Evolutionary conservation across 495 filamentous ascomycete genomes (phyloP).

Genomic region (Entonaema liquescens): DNA sequence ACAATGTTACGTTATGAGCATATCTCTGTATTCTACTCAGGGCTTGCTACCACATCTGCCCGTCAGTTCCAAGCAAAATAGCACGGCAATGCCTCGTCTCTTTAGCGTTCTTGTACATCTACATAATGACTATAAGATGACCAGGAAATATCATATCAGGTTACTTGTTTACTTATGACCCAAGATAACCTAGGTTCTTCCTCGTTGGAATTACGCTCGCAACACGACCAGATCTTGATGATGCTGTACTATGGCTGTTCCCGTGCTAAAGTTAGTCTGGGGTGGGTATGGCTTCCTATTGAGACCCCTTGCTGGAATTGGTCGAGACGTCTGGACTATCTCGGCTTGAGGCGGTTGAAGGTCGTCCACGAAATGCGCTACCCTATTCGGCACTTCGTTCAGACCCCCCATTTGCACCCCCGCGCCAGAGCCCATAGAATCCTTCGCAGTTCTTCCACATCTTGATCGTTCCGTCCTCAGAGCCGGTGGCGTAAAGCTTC

Average conservation of each 20-base stretch:
- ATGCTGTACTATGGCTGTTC: neutral
- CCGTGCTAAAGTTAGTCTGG: neutral
- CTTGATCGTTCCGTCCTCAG: constrained; percentile 97
- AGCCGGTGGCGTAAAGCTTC: constrained; percentile 93
- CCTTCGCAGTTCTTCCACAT: constrained; percentile 73
- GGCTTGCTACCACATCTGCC: constrained; percentile 10
- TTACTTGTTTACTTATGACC: constrained; percentile 8
- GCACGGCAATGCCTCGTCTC: neutral
- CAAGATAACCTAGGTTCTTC: constrained; percentile 1
- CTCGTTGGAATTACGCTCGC: neutral
- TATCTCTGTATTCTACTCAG: constrained; percentile 14
- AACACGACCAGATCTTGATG: neutral
- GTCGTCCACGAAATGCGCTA: constrained; percentile 9
- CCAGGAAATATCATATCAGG: constrained; percentile 1
- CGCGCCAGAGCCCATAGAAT: constrained; percentile 63
- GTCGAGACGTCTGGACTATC: constrained; percentile 4
- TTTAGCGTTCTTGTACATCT: constrained; percentile 6
- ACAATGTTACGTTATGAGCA: neutral
- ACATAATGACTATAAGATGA: constrained; percentile 12
- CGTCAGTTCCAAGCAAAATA: constrained; percentile 12
- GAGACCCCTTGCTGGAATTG: constrained; percentile 7
- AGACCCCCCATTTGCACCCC: constrained; percentile 36
- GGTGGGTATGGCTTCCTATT: neutral
- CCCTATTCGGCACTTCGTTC: constrained; percentile 43
- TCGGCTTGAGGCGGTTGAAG: constrained; percentile 15